phyloP scores from a whole-genome alignment of 1,284 basidiomycete species.

The Polyporus tsugae region DNA sequence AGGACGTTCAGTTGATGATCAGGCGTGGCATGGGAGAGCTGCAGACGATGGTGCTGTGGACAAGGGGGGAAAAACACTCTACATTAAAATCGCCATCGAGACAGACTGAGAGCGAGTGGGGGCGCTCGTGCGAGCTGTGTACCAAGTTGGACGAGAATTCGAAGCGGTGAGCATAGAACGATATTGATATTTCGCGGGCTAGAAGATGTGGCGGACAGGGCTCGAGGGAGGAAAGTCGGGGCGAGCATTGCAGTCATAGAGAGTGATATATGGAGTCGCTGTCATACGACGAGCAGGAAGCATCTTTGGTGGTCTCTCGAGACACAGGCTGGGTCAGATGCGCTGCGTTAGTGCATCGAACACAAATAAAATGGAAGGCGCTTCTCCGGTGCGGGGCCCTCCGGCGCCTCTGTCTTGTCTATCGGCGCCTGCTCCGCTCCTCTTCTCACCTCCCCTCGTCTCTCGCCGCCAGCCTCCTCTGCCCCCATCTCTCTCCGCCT shows the following conservation, averaged over 20 bases:
- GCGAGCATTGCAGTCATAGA: neutral
- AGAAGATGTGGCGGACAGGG: neutral
- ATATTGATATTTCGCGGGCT: neutral
- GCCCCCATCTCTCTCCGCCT: neutral
- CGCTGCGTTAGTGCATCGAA: constrained; percentile 1
- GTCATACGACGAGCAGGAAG: constrained; percentile 10
- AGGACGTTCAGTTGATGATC: constrained; percentile 29
- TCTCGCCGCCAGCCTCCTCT: constrained; percentile 6
- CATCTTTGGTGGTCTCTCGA: neutral
- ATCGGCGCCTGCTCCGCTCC: neutral
- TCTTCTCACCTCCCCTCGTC: constrained; percentile 13
- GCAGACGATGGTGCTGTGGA: constrained; percentile 3
- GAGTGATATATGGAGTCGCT: constrained; percentile 14
- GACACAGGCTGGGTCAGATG: constrained; percentile 12
- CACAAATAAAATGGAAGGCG: constrained; percentile 8
- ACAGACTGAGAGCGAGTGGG: constrained; percentile 10
- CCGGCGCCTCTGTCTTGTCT: constrained; percentile 3
- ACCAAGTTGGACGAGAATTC: neutral
- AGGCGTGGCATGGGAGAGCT: constrained; percentile 1
- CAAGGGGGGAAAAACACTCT: constrained; percentile 6
- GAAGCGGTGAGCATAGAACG: neutral
- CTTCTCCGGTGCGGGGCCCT: neutral
- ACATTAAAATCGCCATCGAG: constrained; percentile 27
- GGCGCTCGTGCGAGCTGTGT: neutral
- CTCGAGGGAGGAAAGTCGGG: neutral